These are phyloP conservation scores for Funneliformis geosporum DNA, from an alignment of 192 early-diverging fungal genomes.

Conservation along the genomic window DNA sequence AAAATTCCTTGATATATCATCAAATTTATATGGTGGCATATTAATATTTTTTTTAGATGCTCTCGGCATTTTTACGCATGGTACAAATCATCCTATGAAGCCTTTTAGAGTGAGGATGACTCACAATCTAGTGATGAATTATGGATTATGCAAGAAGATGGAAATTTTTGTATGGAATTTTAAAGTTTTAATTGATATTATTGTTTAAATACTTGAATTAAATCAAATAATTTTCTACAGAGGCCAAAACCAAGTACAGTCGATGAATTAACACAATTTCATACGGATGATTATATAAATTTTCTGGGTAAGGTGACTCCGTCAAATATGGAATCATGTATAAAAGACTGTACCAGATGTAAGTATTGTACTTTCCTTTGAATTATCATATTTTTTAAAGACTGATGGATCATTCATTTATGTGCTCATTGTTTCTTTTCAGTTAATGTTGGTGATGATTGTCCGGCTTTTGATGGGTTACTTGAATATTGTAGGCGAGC, in stretches of 20 bases:
- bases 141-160: conserved; percentile 93
- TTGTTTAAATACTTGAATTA: background rate
- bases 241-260: conserved; percentile 80
- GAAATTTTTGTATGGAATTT: conserved; percentile 60
- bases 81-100: conserved; percentile 94
- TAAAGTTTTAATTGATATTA: background rate
- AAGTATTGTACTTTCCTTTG: conserved; percentile 24
- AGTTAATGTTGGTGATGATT: conserved; percentile 90
- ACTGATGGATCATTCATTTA: background rate
- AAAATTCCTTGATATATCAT: background rate
- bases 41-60: conserved; percentile 29
- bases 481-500: conserved; percentile 92
- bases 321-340: conserved; percentile 66
- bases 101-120: conserved; percentile 94
- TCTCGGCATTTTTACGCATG: conserved; percentile 75
- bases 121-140: conserved; percentile 89
- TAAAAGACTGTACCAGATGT: conserved; percentile 63
- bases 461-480: conserved; percentile 94
- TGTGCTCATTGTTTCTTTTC: conserved; percentile 7
- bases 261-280: conserved; percentile 90
- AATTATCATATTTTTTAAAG: background rate
- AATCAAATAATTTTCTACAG: conserved; percentile 28
- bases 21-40: background rate
- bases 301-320: conserved; percentile 79
- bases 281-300: conserved; percentile 91